Evolutionary conservation across 2,329 filamentous ascomycete genomes (phyloP).

Genomic region (Pezicula neosporulosa): DNA sequence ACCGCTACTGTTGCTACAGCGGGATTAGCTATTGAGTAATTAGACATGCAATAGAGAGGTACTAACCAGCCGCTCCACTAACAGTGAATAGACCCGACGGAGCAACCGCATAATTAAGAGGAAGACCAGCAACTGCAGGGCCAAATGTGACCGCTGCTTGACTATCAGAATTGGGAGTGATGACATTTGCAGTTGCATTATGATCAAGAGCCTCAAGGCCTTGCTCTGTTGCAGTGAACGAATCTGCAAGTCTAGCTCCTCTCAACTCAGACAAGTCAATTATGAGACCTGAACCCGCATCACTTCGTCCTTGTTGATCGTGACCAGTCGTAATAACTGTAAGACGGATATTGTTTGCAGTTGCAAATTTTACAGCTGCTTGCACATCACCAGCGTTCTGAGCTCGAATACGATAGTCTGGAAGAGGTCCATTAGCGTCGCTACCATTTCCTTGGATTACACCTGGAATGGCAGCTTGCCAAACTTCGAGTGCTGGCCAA

Average conservation of each 20-base stretch:
- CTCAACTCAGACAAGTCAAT: not conserved
- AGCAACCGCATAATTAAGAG: not conserved
- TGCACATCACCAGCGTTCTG: not conserved
- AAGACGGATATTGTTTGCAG: conserved; percentile 23
- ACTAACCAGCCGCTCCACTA: not conserved
- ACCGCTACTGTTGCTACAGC: not conserved
- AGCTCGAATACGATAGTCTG: not conserved
- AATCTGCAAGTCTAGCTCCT: not conserved
- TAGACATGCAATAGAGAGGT: not conserved
- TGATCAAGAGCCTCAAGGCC: not conserved
- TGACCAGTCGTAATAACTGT: conserved; percentile 39
- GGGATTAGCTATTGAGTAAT: no score
- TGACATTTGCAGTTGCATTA: not conserved
- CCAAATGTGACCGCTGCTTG: conserved; percentile 3
- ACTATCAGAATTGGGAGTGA: not conserved
- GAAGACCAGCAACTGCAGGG: not conserved
- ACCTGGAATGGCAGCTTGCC: not conserved
- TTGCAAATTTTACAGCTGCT: conserved; percentile 31
- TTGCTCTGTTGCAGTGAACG: not conserved
- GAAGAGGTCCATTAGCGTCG: not conserved
- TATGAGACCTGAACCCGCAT: not conserved
- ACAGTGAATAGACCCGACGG: not conserved
- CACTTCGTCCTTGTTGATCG: conserved; percentile 20
- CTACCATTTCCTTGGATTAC: not conserved
- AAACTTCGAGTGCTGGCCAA: not conserved